A percentile compares a stretch with the other conserved stretches of the same genome.
Conservation (phyloP, 2,329 filamentous ascomycete species). For the Emergomyces pasteurianus region DNA sequence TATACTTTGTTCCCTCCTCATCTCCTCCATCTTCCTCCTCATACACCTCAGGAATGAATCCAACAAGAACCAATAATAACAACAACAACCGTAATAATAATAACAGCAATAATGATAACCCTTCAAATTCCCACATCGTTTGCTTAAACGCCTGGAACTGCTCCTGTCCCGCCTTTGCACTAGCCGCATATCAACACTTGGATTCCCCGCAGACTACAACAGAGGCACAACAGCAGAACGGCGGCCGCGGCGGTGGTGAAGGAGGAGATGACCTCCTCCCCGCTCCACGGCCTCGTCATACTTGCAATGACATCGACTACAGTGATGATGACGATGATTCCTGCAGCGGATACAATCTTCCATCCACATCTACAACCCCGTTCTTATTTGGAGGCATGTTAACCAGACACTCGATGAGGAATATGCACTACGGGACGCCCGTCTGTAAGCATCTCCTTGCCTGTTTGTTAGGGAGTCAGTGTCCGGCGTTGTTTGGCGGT, state of each 20-base stretch:
- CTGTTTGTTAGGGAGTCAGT: slow-evolving; percentile 60
- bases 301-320: slow-evolving; percentile 9
- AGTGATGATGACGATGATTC: slow-evolving; percentile 7
- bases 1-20: slow-evolving; percentile 56
- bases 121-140: slow-evolving; percentile 50
- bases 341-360: neutral
- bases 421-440: neutral
- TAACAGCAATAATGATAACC: slow-evolving; percentile 10
- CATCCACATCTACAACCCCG: neutral
- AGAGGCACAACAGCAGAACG: neutral
- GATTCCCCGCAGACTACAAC: neutral
- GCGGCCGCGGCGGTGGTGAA: neutral
- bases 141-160: slow-evolving; percentile 72
- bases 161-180: slow-evolving; percentile 72
- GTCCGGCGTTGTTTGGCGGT: slow-evolving; percentile 43
- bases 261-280: neutral
- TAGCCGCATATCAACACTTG: slow-evolving; percentile 47
- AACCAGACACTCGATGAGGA: slow-evolving; percentile 8
- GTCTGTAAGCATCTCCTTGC: slow-evolving; percentile 43
- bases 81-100: slow-evolving; percentile 4
- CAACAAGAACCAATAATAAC: slow-evolving; percentile 7
- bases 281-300: slow-evolving; percentile 2
- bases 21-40: slow-evolving; percentile 26
- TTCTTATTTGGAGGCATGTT: slow-evolving; percentile 29
- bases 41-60: neutral